Conservation (phyloP, 257 asterid genomes). For the Paraleonurus japonicus region DNA sequence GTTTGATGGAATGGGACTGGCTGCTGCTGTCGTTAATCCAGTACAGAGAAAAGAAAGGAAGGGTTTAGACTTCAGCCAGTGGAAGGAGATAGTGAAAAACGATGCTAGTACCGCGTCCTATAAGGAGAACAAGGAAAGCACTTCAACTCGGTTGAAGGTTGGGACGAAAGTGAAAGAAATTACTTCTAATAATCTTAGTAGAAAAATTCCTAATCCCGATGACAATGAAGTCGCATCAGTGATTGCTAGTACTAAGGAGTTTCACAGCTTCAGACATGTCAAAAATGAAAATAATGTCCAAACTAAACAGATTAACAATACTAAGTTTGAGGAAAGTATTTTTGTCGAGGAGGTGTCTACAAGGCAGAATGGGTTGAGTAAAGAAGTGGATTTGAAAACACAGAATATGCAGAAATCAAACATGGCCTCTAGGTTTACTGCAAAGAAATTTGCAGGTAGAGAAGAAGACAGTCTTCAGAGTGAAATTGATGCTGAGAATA, state of each 20-base stretch:
- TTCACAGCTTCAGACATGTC: constrained; percentile 21
- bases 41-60: constrained; percentile 62
- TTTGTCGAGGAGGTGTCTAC: constrained; percentile 15
- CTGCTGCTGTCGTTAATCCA: constrained; percentile 58
- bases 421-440: constrained; percentile 32
- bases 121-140: constrained; percentile 25
- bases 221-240: constrained; percentile 14
- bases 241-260: constrained; percentile 26
- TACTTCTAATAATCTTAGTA: constrained; percentile 24
- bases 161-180: constrained; percentile 21
- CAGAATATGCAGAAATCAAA: constrained; percentile 21
- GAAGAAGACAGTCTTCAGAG: constrained; percentile 46
- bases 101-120: constrained; percentile 26
- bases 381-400: constrained; percentile 26
- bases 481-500: constrained; percentile 85
- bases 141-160: constrained; percentile 17
- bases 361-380: constrained; percentile 19
- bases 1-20: constrained; percentile 34
- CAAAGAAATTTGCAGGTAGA: constrained; percentile 34
- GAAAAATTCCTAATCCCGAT: constrained; percentile 16
- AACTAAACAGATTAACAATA: constrained; percentile 11
- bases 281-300: constrained; percentile 24
- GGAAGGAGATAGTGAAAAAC: constrained; percentile 45
- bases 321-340: constrained; percentile 14
- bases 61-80: constrained; percentile 56